Base-by-base conservation (phyloP, 345 rosid genomes). In the Acer yangbiense region DNA sequence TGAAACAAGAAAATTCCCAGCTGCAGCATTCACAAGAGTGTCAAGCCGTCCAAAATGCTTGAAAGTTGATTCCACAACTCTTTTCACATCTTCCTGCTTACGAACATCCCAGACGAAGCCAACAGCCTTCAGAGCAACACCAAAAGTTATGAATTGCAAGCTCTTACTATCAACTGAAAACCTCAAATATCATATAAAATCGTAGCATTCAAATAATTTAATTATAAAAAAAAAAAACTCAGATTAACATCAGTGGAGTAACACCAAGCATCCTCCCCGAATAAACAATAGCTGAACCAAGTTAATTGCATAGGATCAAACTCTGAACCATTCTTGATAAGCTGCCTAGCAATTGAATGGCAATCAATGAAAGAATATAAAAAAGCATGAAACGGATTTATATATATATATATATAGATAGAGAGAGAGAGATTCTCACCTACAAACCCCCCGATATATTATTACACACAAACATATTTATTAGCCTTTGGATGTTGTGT, bases 31-130 rank as follows among this genome's bases (percentile, higher is more conserved):
- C 62, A 91, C 91, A 82, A 93, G n/a, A n/a, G 91, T 75, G 73
- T 93, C 95, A 67, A 93, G 73, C 81, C 66, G 77, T 41, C 95
- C 93, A 60, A 91, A 91, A 73, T 86, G 88, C 74, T 83, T 66
- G 81, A 80, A 85, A 84, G 97, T 86, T 48, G 94, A 90, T 78
- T 93, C 95, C 18, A 91, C 84, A 1, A 90, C 95, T 82, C 93
- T 90, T 69, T 27, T 82, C 0, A 93, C 94, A 84, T 93, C 94
- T 14, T 93, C 95, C 77, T 74, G 86, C 78, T 86, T 90, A 29
- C 97, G 95, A 73, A 93, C 95, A 73, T 93, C 97, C 25, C 97
- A 95, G 84, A 86, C 95, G n/a, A 89, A 89, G 12, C 94, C 95
- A 83, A 85, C 83, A 75, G 95, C 97, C 97, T 91, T 80, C 7